phyloP scores from a whole-genome alignment of 2,329 filamentous ascomycete genomes.

The Hymenoscyphus albidus region DNA sequence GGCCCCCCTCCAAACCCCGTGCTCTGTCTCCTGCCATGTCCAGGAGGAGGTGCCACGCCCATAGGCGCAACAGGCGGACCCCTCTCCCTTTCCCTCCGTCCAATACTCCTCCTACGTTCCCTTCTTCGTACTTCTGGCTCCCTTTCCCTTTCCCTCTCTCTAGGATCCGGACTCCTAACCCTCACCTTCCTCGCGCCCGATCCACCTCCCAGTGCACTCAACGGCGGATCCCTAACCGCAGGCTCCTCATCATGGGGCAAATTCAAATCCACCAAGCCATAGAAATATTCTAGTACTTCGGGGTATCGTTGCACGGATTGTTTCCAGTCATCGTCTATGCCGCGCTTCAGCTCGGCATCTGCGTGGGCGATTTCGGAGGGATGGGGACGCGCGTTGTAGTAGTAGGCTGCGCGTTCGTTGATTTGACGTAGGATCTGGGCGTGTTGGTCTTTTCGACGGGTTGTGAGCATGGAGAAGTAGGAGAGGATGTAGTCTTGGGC shows the following conservation, averaged over 20 bases:
- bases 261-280: conserved; percentile 62
- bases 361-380: conserved; percentile 61
- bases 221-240: conserved; percentile 55
- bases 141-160: conserved; percentile 17
- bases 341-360: conserved; percentile 63
- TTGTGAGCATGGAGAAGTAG: conserved; percentile 59
- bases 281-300: conserved; percentile 79
- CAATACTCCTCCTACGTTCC: conserved; percentile 16
- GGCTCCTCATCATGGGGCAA: conserved; percentile 61
- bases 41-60: neutral
- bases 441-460: conserved; percentile 57
- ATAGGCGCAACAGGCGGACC: conserved; percentile 12
- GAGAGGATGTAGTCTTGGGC: conserved; percentile 66
- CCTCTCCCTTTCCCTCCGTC: conserved; percentile 17
- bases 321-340: conserved; percentile 77
- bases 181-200: conserved; percentile 25
- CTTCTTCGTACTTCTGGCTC: conserved; percentile 16
- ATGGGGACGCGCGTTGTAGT: conserved; percentile 55
- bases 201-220: conserved; percentile 40
- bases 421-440: conserved; percentile 53
- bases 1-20: conserved; percentile 8
- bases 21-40: conserved; percentile 6
- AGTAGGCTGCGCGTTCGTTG: conserved; percentile 51
- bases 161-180: conserved; percentile 26
- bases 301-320: conserved; percentile 72